phyloP scores from a whole-genome alignment of 139 green algal species.

The Haematococcus lacustris region DNA sequence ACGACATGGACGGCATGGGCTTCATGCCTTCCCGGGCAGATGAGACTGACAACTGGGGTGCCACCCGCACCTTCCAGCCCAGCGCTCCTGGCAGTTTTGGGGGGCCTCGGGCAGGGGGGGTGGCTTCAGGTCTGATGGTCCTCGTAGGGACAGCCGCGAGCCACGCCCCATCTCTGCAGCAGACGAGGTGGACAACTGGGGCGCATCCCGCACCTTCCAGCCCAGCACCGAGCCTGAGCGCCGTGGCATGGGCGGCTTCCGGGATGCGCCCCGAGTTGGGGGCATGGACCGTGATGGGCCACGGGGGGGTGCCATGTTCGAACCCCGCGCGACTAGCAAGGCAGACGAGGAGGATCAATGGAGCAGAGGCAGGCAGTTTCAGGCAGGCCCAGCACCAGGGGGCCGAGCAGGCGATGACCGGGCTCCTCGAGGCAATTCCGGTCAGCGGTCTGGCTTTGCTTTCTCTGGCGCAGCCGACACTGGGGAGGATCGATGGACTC shows the following conservation, averaged over 20 bases:
- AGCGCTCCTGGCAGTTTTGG: conserved; percentile 18
- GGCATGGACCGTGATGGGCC: too few relatives aligned
- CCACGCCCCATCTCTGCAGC: conserved; percentile 44
- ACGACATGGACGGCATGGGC: conserved; percentile 20
- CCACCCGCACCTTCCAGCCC: conserved; percentile 57
- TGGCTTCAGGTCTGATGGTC: conserved; percentile 20
- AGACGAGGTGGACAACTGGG: conserved; percentile 70
- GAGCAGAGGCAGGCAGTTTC: conserved; percentile 18
- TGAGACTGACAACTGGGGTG: conserved; percentile 63
- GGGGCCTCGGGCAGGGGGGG: conserved; percentile 23
- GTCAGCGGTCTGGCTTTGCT: too few relatives aligned
- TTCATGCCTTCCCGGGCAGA: conserved; percentile 70
- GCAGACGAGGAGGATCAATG: conserved; percentile 37
- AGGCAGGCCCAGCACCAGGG: too few relatives aligned
- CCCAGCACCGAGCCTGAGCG: conserved; percentile 17
- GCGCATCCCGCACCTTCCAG: conserved; percentile 48
- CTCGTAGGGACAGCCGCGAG: conserved; percentile 22
- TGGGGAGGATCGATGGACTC: too few relatives aligned
- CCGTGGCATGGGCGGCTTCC: conserved; percentile 13
- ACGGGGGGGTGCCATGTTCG: too few relatives aligned
- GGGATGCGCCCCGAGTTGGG: background rate
- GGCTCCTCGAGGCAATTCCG: too few relatives aligned
- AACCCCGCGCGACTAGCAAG: conserved; percentile 5
- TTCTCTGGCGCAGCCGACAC: too few relatives aligned
- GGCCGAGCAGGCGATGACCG: too few relatives aligned